Evolutionary conservation across 2,329 filamentous ascomycete species (phyloP).

Genomic region (Exophiala lecanii-corni): DNA sequence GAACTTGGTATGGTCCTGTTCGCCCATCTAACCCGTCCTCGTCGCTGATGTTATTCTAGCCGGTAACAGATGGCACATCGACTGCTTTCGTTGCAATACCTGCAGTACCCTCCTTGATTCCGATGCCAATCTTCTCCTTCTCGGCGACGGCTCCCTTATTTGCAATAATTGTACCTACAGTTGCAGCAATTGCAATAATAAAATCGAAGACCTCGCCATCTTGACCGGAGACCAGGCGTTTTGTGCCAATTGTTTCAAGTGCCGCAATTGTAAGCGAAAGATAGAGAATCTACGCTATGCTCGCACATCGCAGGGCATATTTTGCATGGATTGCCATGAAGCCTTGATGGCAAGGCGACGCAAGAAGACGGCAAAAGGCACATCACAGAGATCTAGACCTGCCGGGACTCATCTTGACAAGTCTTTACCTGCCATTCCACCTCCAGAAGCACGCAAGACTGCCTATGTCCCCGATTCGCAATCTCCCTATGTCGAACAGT

Average conservation of each 20-base stretch:
- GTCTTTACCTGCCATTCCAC: conserved; percentile 83
- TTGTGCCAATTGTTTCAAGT: conserved; percentile 94
- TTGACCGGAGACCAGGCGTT: conserved; percentile 97
- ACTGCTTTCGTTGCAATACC: conserved; percentile 97
- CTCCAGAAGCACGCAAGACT: conserved; percentile 43
- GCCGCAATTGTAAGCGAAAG: conserved; percentile 96
- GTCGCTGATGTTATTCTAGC: conserved; percentile 52
- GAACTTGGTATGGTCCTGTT: conserved; percentile 69
- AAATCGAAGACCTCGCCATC: conserved; percentile 97
- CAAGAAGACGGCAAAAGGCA: conserved; percentile 54
- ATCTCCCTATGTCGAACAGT: conserved; percentile 28
- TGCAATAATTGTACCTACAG: conserved; percentile 99
- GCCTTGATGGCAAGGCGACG: conserved; percentile 87
- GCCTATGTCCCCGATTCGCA: conserved; percentile 47
- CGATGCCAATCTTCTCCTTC: conserved; percentile 91
- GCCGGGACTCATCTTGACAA: conserved; percentile 70
- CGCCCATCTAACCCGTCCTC: conserved; percentile 13
- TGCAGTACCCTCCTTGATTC: conserved; percentile 95
- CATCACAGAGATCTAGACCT: conserved; percentile 28
- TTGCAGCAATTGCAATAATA: conserved; percentile 92
- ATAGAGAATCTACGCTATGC: conserved; percentile 98
- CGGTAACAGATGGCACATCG: conserved; percentile 95
- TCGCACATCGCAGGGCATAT: conserved; percentile 94
- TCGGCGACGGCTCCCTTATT: conserved; percentile 95
- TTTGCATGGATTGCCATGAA: conserved; percentile 99